Evolutionary conservation across 352 stramenopile genomes (phyloP), one percentile per base, ranked within the genome.

Genomic region (Phytophthora constricta): DNA sequence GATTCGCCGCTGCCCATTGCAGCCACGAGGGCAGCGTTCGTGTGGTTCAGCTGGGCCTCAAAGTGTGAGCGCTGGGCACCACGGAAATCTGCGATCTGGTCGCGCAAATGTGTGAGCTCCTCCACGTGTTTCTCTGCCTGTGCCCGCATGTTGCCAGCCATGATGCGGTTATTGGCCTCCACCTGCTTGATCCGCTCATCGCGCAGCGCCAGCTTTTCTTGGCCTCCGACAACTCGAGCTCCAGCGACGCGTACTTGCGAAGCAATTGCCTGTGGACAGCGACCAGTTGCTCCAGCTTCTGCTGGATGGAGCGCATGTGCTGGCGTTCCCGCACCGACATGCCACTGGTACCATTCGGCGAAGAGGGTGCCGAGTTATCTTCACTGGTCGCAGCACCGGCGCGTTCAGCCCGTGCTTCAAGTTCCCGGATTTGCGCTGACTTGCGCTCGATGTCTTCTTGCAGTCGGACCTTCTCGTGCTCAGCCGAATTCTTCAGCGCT

Each of bases 121-220:
- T 95, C 82, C 16, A 95, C 83, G 58, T 97, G 89, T 53, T 95
- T 93, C 64, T 97, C 90, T 1, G 89, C 87, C 65, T 97, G 88
- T 11, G 86, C 77, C 31, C 89, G 87, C 87, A 97, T 95, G 69
- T 96, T 97, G 41, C 79, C 84, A 2, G 88, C 86, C 84, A 96
- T 92, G 61, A 92, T 87, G 46, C 86, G 82, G 55, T 95, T 92
- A 72, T 96, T 96, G 10, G 69, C 77, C 37, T 97, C 91, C n/a
- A 97, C 84, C 34, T 94, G 80, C 62, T 94, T 92, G 65, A 97
- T 97, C 28, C 91, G 87, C 31, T 97, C 90, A 67, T 97, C 91
- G 31, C 91, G 90, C 19, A 97, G 64, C n/a, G 77, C 72, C 47
- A 97, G 75, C 64, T 97, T 97, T 97, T 96, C 56, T 90, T 91